These are phyloP conservation scores for Limnomonas spitsbergensis DNA, from an alignment of 139 green algal species.

Conservation along the genomic window DNA sequence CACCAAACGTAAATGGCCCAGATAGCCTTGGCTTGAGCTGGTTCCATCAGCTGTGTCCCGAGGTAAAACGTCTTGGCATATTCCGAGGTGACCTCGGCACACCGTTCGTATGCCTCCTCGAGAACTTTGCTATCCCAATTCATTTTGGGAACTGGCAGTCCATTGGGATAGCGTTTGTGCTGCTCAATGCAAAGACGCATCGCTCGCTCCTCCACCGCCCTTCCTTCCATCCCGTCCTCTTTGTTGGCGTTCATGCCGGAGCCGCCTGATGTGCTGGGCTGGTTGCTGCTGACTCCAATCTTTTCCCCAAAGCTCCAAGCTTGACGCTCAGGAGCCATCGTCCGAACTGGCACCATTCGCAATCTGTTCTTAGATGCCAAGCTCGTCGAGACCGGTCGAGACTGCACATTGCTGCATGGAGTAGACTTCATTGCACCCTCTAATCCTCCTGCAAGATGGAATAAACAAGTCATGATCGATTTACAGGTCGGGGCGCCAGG, in stretches of 20 bases:
- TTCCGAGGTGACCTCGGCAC: constrained; percentile 83
- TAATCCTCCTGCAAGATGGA: too few species aligned
- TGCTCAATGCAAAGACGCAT: constrained; percentile 62
- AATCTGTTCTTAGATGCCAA: too few species aligned
- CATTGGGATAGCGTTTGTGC: constrained; percentile 46
- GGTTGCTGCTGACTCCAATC: not conserved
- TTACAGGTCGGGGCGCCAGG: too few species aligned
- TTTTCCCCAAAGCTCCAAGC: not conserved
- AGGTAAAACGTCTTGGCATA: constrained; percentile 99
- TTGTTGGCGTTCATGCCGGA: not conserved
- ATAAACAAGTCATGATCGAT: too few species aligned
- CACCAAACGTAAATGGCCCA: constrained; percentile 99
- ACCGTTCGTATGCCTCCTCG: constrained; percentile 83
- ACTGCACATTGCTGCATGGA: too few species aligned
- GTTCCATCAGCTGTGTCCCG: constrained; percentile 96
- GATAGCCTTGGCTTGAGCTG: constrained; percentile 87
- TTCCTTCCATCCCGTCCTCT: constrained; percentile 19
- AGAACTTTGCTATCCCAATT: constrained; percentile 48
- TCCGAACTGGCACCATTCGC: too few species aligned
- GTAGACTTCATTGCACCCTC: too few species aligned
- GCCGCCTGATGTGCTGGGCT: not conserved
- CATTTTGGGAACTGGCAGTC: constrained; percentile 24
- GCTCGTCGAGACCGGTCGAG: too few species aligned
- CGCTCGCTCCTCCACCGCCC: constrained; percentile 64
- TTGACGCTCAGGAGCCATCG: constrained; percentile 1